Conservation (phyloP, 2,329 filamentous ascomycete species). For the Aspergillus pseudoglaucus region DNA sequence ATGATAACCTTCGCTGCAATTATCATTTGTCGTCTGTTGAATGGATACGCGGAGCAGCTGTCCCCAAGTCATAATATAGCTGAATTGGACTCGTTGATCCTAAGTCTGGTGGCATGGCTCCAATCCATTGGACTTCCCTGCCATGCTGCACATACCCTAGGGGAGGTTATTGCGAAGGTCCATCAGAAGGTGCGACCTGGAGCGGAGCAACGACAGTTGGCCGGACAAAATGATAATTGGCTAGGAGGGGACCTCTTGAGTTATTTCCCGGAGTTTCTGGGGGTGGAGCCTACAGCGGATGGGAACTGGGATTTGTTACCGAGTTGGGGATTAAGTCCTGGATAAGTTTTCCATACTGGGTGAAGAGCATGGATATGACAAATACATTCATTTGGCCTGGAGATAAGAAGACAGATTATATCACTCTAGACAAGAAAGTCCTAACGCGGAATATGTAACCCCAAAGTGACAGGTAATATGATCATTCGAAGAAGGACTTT, state of each 20-base stretch:
- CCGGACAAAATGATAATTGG: conserved; percentile 8
- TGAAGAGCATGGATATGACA: no score
- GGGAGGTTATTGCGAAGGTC: conserved; percentile 29
- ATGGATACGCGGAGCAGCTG: conserved; percentile 31
- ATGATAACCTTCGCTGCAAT: conserved; percentile 41
- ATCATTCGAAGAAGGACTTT: background rate
- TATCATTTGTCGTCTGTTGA: conserved; percentile 28
- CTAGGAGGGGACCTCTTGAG: conserved; percentile 16
- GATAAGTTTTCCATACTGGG: no score
- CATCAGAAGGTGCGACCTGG: conserved; percentile 29
- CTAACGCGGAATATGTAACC: background rate
- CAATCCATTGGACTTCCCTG: conserved; percentile 37
- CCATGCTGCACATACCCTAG: conserved; percentile 37
- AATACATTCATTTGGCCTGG: background rate
- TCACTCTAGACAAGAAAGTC: no score
- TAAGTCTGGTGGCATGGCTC: conserved; percentile 34
- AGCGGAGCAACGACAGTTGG: conserved; percentile 5
- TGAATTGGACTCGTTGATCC: conserved; percentile 29
- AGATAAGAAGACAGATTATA: background rate
- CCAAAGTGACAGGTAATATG: no score
- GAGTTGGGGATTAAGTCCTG: conserved; percentile 12
- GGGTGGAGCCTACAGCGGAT: conserved; percentile 19
- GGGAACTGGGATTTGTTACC: conserved; percentile 25
- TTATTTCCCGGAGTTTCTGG: conserved; percentile 28
- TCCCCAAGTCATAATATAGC: conserved; percentile 23